Conservation (phyloP, 805 yeast species). For the Kurtzmaniella fragi region DNA sequence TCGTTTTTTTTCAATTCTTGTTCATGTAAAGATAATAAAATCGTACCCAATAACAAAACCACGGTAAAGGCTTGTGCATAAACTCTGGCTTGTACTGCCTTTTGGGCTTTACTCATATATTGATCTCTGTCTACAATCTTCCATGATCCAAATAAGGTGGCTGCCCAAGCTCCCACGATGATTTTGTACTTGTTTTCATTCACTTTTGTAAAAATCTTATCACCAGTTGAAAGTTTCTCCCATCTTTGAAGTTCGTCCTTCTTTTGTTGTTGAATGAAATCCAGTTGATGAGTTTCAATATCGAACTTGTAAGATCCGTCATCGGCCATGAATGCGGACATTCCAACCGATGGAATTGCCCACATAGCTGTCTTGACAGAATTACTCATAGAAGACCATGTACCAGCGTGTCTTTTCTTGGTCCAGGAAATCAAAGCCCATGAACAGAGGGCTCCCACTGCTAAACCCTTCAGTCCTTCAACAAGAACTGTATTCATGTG, state of each 20-base stretch:
- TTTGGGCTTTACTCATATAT: slow-evolving; percentile 70
- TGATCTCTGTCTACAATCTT: slow-evolving; percentile 65
- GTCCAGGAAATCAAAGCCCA: slow-evolving; percentile 46
- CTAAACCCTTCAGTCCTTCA: slow-evolving; percentile 61
- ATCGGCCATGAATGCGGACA: slow-evolving; percentile 65
- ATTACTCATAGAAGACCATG: slow-evolving; percentile 33
- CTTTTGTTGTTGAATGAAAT: slow-evolving; percentile 31
- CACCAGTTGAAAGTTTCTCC: slow-evolving; percentile 43
- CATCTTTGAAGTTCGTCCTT: slow-evolving; percentile 49
- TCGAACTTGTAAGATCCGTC: slow-evolving; percentile 66
- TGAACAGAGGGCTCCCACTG: slow-evolving; percentile 54
- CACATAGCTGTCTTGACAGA: slow-evolving; percentile 57
- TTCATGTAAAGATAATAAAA: slow-evolving; percentile 62
- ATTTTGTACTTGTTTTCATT: slow-evolving; percentile 59
- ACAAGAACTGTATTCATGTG: slow-evolving; percentile 52
- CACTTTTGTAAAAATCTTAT: slow-evolving; percentile 46
- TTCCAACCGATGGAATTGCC: slow-evolving; percentile 61
- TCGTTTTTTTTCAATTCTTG: slow-evolving; percentile 41
- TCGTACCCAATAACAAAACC: slow-evolving; percentile 60
- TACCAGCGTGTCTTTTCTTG: slow-evolving; percentile 35
- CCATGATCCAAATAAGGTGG: slow-evolving; percentile 79
- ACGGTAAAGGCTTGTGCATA: slow-evolving; percentile 84
- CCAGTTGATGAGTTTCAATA: slow-evolving; percentile 50
- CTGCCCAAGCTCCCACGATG: slow-evolving; percentile 74
- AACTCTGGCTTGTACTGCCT: slow-evolving; percentile 85